phyloP scores from a whole-genome alignment of 176 grass and related monocot species.

The Thalia dealbata region DNA sequence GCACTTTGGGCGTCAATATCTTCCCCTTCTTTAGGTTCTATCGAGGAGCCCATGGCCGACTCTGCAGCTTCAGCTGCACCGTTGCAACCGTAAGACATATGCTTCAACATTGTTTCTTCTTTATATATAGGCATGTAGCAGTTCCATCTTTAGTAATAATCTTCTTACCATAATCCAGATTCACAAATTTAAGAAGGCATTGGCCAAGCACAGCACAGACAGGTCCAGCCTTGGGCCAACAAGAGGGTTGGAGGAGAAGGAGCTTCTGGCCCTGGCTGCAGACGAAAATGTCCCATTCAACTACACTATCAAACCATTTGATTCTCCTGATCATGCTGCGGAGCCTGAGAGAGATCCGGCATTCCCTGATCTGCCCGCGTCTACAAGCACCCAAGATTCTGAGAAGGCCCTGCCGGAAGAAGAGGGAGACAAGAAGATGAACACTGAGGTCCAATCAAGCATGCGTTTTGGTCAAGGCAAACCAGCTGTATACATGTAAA shows the following conservation, averaged over 20 bases:
- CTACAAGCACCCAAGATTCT: background rate
- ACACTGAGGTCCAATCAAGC: no score
- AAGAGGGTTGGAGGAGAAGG: constrained; percentile 2
- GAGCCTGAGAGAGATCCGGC: background rate
- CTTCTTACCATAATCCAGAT: background rate
- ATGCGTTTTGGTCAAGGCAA: no score
- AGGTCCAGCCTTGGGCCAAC: constrained; percentile 4
- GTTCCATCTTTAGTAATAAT: no score
- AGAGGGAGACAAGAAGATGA: no score
- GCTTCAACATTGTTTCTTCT: background rate
- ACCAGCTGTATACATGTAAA: background rate
- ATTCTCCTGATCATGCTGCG: background rate
- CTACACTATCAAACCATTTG: background rate
- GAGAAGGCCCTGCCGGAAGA: background rate
- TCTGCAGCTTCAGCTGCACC: constrained; percentile 16
- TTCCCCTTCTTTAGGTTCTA: constrained; percentile 8
- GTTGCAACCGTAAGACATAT: constrained; percentile 6
- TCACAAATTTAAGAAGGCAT: constrained; percentile 12
- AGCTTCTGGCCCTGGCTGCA: constrained; percentile 8
- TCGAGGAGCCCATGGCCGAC: background rate
- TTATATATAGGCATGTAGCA: background rate
- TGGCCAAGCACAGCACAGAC: constrained; percentile 1
- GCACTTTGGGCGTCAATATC: background rate
- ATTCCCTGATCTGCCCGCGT: background rate
- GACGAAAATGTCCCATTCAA: background rate